Base-by-base conservation (phyloP, 129 eudicot species). In the Scalesia atractyloides region DNA sequence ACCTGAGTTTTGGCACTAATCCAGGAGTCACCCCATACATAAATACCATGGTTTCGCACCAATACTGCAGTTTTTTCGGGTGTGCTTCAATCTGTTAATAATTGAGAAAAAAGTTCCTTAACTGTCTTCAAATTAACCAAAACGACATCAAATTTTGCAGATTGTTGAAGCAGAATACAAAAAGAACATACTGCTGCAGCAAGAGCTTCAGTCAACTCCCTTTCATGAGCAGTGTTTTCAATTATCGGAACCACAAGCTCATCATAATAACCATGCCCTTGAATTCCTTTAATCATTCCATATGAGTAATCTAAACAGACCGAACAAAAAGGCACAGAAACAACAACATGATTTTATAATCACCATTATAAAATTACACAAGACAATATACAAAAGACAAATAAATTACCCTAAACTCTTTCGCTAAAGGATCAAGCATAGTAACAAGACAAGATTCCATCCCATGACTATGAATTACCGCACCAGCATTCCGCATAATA, bases 281-380 rank as follows among this genome's bases (percentile, higher is more conserved):
- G 97, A 53, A 95, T 95, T 59, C 99, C 99, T 83, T 95, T 95
- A 19, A 95, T 95, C 97, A 95, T 95, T 95, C 99, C 99, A 95
- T 90, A 73, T 91, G 97, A 69, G 99, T 95, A 72, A 95, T 88
- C 99, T 95, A 82, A 64, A 58, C 60, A 36, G 9, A 36, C 48
- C n/a, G 39, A 22, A 52, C 16, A 52, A 69, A 17, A 69, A 70
- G 17, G 2, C 68, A 70, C 41, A 9, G 18, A 36, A 67, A 48
- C 43, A 61, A 26, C 17, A 15, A 36, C 24, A 57, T 7, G 59
- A 44, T 61, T 20, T 41, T 66, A 66, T 51, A 53, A 56, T 66
- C 68, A 46, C 49, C 80, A 30, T 76, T 0, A 12, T 34, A 3
- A 46, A 47, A 66, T 53, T 60, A 68, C 33, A 57, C 33, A 30